Evolutionary conservation across 352 stramenopile species (phyloP).

Genomic region (Globisporangium irregulare): DNA sequence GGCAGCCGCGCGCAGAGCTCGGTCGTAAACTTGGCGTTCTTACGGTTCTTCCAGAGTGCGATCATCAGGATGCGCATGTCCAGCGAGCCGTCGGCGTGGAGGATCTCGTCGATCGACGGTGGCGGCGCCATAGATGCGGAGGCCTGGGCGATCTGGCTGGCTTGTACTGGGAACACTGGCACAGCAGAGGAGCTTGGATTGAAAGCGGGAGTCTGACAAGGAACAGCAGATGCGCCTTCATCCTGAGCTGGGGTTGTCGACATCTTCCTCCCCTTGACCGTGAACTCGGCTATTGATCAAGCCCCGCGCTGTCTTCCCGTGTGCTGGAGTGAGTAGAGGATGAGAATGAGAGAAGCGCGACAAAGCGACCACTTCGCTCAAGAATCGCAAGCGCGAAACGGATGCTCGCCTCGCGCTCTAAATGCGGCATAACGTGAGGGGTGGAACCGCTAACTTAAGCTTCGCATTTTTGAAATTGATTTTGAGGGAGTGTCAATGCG

Average conservation of each 20-base stretch:
- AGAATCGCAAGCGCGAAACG: conserved; percentile 1
- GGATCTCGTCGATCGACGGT: conserved; percentile 30
- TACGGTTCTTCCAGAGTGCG: conserved; percentile 70
- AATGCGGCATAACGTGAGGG: not conserved
- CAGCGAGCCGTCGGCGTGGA: conserved; percentile 44
- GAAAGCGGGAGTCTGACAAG: not conserved
- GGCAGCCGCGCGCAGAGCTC: conserved; percentile 62
- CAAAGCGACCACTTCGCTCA: not conserved
- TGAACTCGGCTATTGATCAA: not conserved
- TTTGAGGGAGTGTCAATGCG: too few species aligned
- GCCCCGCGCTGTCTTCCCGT: not conserved
- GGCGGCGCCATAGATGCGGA: not conserved
- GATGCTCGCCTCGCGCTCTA: not conserved
- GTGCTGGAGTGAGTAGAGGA: not conserved
- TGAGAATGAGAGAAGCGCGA: not conserved
- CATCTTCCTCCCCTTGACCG: not conserved
- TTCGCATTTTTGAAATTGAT: not conserved
- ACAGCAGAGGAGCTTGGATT: not conserved
- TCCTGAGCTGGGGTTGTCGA: not conserved
- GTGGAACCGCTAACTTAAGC: not conserved
- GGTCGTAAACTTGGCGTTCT: conserved; percentile 51
- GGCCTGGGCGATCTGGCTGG: conserved; percentile 4
- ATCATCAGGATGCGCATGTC: conserved; percentile 74
- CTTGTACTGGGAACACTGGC: conserved; percentile 10
- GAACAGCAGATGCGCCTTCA: not conserved